Base-by-base conservation (phyloP, 345 rosid species). In the Salix caprea region DNA sequence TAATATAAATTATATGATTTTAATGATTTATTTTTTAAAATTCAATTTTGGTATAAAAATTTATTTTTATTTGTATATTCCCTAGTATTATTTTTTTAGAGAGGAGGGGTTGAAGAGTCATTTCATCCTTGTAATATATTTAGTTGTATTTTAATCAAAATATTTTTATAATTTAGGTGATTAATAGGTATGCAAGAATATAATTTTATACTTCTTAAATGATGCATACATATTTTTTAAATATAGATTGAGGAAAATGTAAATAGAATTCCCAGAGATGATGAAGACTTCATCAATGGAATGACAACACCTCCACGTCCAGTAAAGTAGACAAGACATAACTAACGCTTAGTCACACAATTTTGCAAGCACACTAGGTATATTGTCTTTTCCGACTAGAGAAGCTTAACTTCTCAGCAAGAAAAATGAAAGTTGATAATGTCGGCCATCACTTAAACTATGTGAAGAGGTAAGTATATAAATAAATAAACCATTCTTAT, bases 391-490 rank as follows among this genome's bases (percentile, higher is more conserved):
- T 81, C 60, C 64, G 76, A 61, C 61, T 16, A 76, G 64, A 65
- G 26, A 44, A 42, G 70, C 74, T 67, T 42, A 64, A 58, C 48
- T 58, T 61, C 77, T 36, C 79, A 79, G 73, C 70, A 32, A 75
- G 15, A 39, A 28, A 34, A 73, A 50, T 18, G 52, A 71, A 71
- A 68, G 58, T 36, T 79, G 68, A 44, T 64, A 46, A 69, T 87
- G 87, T 85, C 88, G 76, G 84, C 86, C 90, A 87, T 75, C 74
- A 69, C 70, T 8, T 30, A 36, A 60, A 75, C 30, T 32, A 26
- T 26, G 32, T 64, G 37, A 64, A 64, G 34, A 32, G 34, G 34
- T 32, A 32, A 3, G 34, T 32, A 32, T 32, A 32, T 32, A 32
- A 32, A 32, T 32, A 32, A 32, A 32, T 32, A 32, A 32, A 32